These are phyloP conservation scores for Coniosporium apollinis DNA, from an alignment of 495 filamentous ascomycete genomes.

Conservation along the genomic window DNA sequence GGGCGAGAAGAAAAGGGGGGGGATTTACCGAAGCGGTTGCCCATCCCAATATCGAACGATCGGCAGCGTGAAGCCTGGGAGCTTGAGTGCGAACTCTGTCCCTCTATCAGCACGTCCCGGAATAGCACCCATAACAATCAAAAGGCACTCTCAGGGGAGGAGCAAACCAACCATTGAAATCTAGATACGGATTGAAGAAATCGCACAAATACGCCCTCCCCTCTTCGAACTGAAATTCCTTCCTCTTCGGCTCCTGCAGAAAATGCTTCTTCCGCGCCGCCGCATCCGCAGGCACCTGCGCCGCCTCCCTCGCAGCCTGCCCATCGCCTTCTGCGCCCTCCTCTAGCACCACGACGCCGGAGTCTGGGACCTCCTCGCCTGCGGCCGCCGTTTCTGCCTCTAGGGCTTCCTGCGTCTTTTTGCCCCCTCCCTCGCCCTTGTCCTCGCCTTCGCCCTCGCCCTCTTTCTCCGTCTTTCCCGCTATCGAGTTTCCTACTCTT, in stretches of 20 bases:
- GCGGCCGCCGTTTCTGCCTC: slow-evolving; percentile 5
- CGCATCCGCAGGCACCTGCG: slow-evolving; percentile 19
- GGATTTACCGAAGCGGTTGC: slow-evolving; percentile 30
- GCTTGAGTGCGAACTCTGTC: slow-evolving; percentile 52
- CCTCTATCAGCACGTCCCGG: background rate
- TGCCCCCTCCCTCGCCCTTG: background rate
- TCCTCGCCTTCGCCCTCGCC: slow-evolving; percentile 39
- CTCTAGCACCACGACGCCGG: slow-evolving; percentile 8
- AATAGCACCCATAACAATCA: slow-evolving; percentile 1
- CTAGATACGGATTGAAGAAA: slow-evolving; percentile 86
- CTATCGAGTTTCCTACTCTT: slow-evolving; percentile 30
- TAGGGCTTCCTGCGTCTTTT: slow-evolving; percentile 5
- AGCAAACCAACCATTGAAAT: slow-evolving; percentile 46
- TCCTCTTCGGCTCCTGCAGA: slow-evolving; percentile 28
- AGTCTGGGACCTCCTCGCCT: too few species aligned
- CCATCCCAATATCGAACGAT: slow-evolving; percentile 72
- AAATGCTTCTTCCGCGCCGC: slow-evolving; percentile 23
- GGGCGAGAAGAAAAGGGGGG: slow-evolving; percentile 1
- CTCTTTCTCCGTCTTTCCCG: slow-evolving; percentile 16
- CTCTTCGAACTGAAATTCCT: slow-evolving; percentile 38
- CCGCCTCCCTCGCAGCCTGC: slow-evolving; percentile 30
- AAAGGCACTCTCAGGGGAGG: slow-evolving; percentile 21
- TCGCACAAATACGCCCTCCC: slow-evolving; percentile 54
- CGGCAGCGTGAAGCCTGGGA: slow-evolving; percentile 65
- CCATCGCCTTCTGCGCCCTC: slow-evolving; percentile 37